Evolutionary conservation across 2,329 filamentous ascomycete species (phyloP), one percentile per base, ranked within the genome.

Genomic region (Xylaria hypoxylon): DNA sequence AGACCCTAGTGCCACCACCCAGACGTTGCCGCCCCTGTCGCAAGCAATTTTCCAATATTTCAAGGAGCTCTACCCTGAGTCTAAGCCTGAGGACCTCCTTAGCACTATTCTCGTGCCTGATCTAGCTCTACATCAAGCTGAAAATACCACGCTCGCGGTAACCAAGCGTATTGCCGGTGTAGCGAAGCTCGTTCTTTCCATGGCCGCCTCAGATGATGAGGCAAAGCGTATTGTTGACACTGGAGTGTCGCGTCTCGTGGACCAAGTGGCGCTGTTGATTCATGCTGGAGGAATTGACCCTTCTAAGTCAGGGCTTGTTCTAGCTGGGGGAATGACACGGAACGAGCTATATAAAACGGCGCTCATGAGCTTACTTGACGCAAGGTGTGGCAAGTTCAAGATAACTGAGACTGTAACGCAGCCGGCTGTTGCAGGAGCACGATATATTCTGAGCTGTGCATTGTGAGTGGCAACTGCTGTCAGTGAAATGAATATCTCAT

Each of bases 261-360:
- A 65, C 24, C 22, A 59, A 11, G 33, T 68, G 11, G 33, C 40
- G 47, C 10, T 65, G 11, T 26, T 68, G 15, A 38, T 59, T 28
- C 45, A 33, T 2, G 38, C 22, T 19, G 33, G 51, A 45, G 42
- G 17, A 17, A 44, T 65, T 26, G 35, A 68, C 24, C 40, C 58
- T 2, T n/a, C 45, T 2, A 55, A 10, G 17, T 62, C 62, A 11
- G 62, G 62, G 13, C 48, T 68, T 19, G 40, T 68, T 31, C 65
- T 68, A n/a, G 65, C 62, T n/a, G 65, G 65, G 6, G 65, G 65
- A 1, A 59, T 68, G 58, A 65, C 50, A 47, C 52, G 57, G 15
- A 33, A 68, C 4, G 47, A 59, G n/a, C 24, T 59, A 11, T 68
- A 68, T 26, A 55, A 6, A 65, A 59, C 10, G 11, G 24, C 13